phyloP scores from a whole-genome alignment of 495 filamentous ascomycete species.

The Tuber calosporum region DNA sequence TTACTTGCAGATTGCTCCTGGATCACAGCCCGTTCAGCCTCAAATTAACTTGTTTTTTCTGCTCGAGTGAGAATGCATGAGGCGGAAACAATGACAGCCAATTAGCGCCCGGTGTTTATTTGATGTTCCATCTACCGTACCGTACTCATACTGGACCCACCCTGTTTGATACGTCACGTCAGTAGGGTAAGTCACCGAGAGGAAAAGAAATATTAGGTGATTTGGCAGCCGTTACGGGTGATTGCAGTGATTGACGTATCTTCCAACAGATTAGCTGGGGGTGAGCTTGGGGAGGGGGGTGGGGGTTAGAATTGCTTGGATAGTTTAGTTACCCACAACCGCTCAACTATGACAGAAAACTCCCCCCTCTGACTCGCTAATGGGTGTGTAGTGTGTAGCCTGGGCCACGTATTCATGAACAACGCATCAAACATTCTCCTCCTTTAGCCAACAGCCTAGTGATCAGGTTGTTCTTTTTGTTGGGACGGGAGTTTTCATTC shows the following conservation, averaged over 20 bases:
- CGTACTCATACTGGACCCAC: not conserved
- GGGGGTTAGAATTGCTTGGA: not conserved
- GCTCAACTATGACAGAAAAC: not conserved
- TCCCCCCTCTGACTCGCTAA: not conserved
- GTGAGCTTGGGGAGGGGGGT: not conserved
- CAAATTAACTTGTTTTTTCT: not conserved
- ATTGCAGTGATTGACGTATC: not conserved
- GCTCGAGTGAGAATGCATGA: not conserved
- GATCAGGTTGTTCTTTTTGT: not conserved
- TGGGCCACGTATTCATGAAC: not conserved
- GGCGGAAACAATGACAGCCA: not conserved
- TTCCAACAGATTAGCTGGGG: not conserved
- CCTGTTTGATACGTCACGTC: not conserved
- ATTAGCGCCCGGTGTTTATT: not conserved
- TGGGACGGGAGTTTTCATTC: not conserved
- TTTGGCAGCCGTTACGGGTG: not conserved
- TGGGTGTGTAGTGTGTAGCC: not conserved
- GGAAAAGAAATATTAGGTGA: not conserved
- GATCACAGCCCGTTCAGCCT: not conserved
- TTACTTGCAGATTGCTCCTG: too few species aligned
- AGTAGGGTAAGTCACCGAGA: not conserved
- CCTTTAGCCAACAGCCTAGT: not conserved
- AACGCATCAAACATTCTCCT: slow-evolving; percentile 1
- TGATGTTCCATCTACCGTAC: not conserved
- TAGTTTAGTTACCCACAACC: not conserved